These are phyloP conservation scores for Cyclotella choctawhatcheeana DNA, from an alignment of 108 stramenopile genomes.

Conservation along the genomic window DNA sequence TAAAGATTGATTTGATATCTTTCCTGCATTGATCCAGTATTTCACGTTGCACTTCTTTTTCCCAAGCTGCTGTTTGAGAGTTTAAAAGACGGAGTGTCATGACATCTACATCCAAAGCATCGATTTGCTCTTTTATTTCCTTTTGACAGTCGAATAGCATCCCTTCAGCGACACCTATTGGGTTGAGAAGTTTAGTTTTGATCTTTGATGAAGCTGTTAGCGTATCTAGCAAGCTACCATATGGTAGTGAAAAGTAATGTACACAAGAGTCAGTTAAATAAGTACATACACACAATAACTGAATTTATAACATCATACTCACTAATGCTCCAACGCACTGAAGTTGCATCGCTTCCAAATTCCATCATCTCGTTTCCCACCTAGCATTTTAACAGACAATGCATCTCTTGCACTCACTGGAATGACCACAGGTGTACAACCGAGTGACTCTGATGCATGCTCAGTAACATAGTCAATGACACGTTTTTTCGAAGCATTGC, in stretches of 20 bases:
- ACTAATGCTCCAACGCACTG: conserved; percentile 65
- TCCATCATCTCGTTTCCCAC: not conserved
- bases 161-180: conserved; percentile 71
- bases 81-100: conserved; percentile 67
- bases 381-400: conserved; percentile 61
- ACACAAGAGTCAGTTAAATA: not conserved
- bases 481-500: conserved; percentile 57
- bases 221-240: conserved; percentile 56
- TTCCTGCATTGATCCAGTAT: conserved; percentile 48
- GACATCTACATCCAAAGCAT: conserved; percentile 69
- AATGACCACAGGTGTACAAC: conserved; percentile 72
- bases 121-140: conserved; percentile 45
- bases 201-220: conserved; percentile 79
- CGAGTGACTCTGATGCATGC: conserved; percentile 74
- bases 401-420: conserved; percentile 79
- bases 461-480: conserved; percentile 82
- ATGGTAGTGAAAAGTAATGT: not conserved
- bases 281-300: not conserved
- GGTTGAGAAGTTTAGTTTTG: conserved; percentile 78
- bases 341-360: conserved; percentile 76
- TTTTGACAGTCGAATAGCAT: conserved; percentile 62
- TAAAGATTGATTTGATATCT: conserved; percentile 38
- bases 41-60: conserved; percentile 55
- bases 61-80: conserved; percentile 75
- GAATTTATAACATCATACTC: not conserved